Conservation (phyloP, 495 filamentous ascomycete species). For the Annulohypoxylon stygium region DNA sequence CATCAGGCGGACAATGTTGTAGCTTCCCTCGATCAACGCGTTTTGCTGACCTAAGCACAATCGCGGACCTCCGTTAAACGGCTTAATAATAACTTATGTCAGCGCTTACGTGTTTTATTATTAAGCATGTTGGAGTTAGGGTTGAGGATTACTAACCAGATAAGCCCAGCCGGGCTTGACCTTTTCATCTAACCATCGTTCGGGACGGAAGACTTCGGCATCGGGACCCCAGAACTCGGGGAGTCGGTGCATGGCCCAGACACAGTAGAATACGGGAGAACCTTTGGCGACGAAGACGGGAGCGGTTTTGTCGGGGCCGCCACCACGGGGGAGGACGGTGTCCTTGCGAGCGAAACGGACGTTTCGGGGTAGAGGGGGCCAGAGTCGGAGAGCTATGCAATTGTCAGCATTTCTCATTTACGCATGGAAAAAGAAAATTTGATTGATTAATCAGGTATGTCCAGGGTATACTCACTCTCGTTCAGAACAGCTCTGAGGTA, state of each 20-base stretch:
- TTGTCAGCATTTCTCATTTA: not conserved
- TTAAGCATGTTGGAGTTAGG: not conserved
- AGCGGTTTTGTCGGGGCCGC: constrained; percentile 5
- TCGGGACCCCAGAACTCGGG: constrained; percentile 13
- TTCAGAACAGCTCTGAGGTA: constrained; percentile 13
- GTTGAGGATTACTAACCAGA: not conserved
- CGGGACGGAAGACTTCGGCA: constrained; percentile 9
- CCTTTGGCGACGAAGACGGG: constrained; percentile 9
- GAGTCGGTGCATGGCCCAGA: constrained; percentile 4
- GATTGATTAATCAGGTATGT: not conserved
- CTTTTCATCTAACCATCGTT: constrained; percentile 11
- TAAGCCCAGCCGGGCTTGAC: constrained; percentile 5
- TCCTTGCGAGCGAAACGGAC: constrained; percentile 4
- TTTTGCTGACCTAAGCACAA: constrained; percentile 13
- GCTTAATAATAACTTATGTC: not conserved
- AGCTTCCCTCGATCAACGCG: constrained; percentile 9
- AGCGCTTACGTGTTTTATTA: not conserved
- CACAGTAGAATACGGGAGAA: constrained; percentile 4
- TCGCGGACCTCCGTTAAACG: constrained; percentile 8
- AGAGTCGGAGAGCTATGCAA: not conserved
- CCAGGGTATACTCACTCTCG: not conserved
- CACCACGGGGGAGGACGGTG: constrained; percentile 9
- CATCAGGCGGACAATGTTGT: constrained; percentile 10
- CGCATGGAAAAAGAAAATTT: not conserved
- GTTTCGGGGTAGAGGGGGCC: constrained; percentile 2